Base-by-base conservation (phyloP, 768 basidiomycete species). In the Suillus placidus region DNA sequence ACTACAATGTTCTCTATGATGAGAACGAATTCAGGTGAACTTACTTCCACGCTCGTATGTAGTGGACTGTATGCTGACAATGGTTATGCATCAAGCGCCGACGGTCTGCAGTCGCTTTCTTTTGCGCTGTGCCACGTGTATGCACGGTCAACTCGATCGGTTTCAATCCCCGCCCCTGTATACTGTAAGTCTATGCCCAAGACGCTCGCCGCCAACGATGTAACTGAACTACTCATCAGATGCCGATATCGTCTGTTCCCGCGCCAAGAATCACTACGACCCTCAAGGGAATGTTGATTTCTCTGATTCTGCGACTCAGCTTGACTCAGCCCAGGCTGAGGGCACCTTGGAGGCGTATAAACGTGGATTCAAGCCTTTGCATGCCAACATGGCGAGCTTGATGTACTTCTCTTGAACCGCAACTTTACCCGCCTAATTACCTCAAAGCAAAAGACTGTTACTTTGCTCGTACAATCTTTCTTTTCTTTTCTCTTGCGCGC, bases 61-160 rank as follows among this genome's bases (percentile, higher is more conserved):
- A 18, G 26, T 16, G 26, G 42, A 23, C 40, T 60, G 45, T 12
- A 40, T 60, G 47, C 70, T 66, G 45, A 75, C 49, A 34, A 35
- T 35, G 49, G 51, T 40, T 45, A 9, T 60, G 10, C 62, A 45
- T 61, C 12, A 65, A 90, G 88, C 34, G 81, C 88, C 18, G 88
- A 92, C 71, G 83, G 85, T 18, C 76, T 94, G 49, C 93, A 94
- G 69, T 82, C 84, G 0, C 73, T 88, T 4, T 88, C 92, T 0
- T 94, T 90, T 61, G 88, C 91, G 0, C 80, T 95, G 0, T 92
- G 91, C 71, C 91, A 95, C 56, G 87, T 92, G 0, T 94, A 92
- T 68, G 90, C 92, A 1, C 85, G 92, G 3, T 87, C 91, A 12
- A 93, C 91, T 4, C 87, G 92, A 30, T 90, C 91, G 0, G 92